These are phyloP conservation scores for Pelagophyceae sp. DNA, from an alignment of 352 stramenopile genomes.

Conservation along the genomic window DNA sequence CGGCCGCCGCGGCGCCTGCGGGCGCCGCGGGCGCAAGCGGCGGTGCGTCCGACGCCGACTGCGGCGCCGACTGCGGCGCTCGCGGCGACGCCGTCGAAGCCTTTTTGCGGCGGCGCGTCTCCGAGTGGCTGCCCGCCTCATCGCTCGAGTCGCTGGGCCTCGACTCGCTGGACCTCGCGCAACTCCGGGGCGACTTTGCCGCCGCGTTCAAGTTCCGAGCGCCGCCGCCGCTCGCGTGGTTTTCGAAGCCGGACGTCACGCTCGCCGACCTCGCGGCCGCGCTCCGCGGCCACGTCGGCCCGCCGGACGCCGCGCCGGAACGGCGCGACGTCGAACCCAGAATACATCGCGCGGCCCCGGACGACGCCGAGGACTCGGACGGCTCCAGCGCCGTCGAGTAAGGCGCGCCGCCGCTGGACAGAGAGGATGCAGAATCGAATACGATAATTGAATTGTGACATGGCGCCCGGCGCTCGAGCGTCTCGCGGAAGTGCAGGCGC, in stretches of 20 bases:
- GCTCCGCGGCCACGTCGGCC: neutral
- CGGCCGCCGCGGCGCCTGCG: neutral
- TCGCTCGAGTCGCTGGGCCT: constrained; percentile 1
- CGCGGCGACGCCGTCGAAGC: neutral
- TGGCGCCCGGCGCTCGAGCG: too few relatives aligned
- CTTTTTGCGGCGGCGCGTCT: neutral
- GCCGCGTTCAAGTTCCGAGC: neutral
- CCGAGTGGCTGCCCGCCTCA: neutral
- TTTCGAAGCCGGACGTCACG: neutral
- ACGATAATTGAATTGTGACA: too few relatives aligned
- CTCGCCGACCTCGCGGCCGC: neutral
- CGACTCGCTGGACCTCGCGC: constrained; percentile 14
- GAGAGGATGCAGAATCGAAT: too few relatives aligned
- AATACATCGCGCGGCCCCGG: too few relatives aligned
- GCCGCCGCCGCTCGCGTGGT: neutral
- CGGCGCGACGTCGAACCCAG: too few relatives aligned
- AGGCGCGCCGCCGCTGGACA: too few relatives aligned
- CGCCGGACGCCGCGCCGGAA: too few relatives aligned
- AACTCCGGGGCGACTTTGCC: neutral
- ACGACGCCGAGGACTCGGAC: too few relatives aligned
- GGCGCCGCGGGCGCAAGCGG: neutral
- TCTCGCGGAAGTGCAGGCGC: too few relatives aligned
- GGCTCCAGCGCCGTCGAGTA: too few relatives aligned
- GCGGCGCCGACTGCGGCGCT: neutral
- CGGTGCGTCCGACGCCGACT: neutral